Percentiles rank a stretch among this genome's conserved stretches.
These are phyloP conservation scores for Nitzschia sp. DNA, from an alignment of 108 stramenopile species.

Conservation along the genomic window DNA sequence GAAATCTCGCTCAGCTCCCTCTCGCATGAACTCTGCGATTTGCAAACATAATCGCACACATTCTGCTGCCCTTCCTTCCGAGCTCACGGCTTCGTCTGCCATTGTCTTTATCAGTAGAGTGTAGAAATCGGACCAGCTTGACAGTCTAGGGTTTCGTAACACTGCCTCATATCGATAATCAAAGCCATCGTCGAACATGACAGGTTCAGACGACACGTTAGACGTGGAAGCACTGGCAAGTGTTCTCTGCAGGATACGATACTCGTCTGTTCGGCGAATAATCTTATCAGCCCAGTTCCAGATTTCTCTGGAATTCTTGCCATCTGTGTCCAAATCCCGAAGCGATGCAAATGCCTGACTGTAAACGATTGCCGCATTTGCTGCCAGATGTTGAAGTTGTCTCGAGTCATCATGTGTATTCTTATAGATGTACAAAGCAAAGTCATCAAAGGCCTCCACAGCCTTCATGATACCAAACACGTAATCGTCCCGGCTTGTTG, in stretches of 20 bases:
- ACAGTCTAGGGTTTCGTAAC: neutral
- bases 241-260: neutral
- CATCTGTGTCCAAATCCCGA: neutral
- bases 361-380: constrained; percentile 23
- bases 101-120: neutral
- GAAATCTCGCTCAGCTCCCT: neutral
- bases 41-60: constrained; percentile 1
- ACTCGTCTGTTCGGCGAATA: constrained; percentile 7
- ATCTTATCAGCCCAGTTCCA: constrained; percentile 6
- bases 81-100: neutral
- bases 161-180: neutral
- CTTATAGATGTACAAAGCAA: constrained; percentile 1
- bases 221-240: too few species aligned
- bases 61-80: neutral
- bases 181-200: constrained; percentile 4
- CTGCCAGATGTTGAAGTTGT: constrained; percentile 18
- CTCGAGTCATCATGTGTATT: too few species aligned
- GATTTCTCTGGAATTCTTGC: neutral
- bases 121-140: neutral
- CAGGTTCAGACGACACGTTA: too few species aligned
- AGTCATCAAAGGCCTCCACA: constrained; percentile 23
- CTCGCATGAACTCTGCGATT: neutral
- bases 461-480: constrained; percentile 11
- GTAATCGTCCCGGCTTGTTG: neutral
- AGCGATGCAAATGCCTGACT: constrained; percentile 14